Evolutionary conservation across 2,329 filamentous ascomycete species (phyloP), one percentile per base, ranked within the genome.

Genomic region (Fusarium camptoceras): DNA sequence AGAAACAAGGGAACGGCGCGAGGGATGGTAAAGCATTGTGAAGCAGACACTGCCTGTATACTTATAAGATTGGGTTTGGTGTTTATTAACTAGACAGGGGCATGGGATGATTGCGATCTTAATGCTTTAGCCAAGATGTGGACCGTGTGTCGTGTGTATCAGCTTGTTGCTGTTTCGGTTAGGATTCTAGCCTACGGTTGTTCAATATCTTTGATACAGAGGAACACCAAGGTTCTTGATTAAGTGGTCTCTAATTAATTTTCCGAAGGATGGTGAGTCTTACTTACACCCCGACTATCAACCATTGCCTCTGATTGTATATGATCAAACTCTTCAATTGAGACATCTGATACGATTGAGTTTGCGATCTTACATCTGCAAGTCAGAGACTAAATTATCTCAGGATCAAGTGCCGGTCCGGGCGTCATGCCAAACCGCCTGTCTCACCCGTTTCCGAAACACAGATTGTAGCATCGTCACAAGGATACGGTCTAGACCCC

Each of bases 401-500:
- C 48, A 49, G 64, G 54, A 43, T 43, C 54, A 46, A 64, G 14
- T 46, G 24, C 34, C 41, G 53, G 53, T 42, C 60, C 47, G 50
- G 55, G 50, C 39, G 43, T 70, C 20, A 68, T 61, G 68, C 64
- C 34, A 39, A 46, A 34, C 12, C 37, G 34, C 25, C 54, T 50
- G 50, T 68, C 65, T 71, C 57, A 51, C 47, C 63, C 34, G 46
- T 53, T 58, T 55, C 42, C 55, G 68, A 71, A 69, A 71, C 68
- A 55, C 47, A 30, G 31, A 14, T 37, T 42, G 68, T 71, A 71
- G 55, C 68, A 71, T 71, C 59, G 68, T 55, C 64, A n/a, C 48
- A 24, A 20, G 68, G 68, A 70, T 68, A 25, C 10, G 25, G 16
- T 24, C 27, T 30, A n/a, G 28, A 59, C 56, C 51, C 51, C 39